Conservation (phyloP, 139 green algal genomes). For the Limnomonas spitsbergensis region DNA sequence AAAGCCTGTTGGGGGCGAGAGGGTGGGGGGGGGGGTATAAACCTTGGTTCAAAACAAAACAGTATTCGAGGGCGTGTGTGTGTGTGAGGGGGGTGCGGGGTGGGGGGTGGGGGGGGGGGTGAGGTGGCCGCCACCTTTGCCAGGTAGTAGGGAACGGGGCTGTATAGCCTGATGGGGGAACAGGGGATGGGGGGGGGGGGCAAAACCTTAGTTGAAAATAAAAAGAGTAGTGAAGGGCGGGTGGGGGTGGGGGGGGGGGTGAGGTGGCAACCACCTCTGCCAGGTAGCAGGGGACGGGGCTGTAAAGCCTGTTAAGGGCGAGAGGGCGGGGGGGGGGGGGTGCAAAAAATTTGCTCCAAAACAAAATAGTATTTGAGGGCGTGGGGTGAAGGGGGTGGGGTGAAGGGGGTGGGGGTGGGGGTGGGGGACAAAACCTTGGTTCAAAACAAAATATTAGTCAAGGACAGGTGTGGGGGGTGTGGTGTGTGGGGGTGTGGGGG, state of each 20-base stretch:
- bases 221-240: too few species aligned
- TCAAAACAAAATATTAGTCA: too few species aligned
- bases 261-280: conserved; percentile 44
- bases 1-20: conserved; percentile 1
- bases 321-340: background rate
- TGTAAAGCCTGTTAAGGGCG: conserved; percentile 6
- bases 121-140: conserved; percentile 44
- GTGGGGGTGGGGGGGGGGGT: too few species aligned
- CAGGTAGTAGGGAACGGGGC: conserved; percentile 40
- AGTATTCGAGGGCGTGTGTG: too few species aligned
- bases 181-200: too few species aligned
- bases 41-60: background rate
- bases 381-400: conserved; percentile 52
- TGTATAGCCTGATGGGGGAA: conserved; percentile 15
- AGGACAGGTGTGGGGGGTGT: too few species aligned
- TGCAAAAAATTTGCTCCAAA: background rate
- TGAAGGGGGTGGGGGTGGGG: too few species aligned
- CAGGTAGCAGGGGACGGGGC: conserved; percentile 40
- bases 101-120: conserved; percentile 49
- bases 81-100: too few species aligned
- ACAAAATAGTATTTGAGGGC: too few species aligned
- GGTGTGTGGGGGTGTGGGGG: too few species aligned
- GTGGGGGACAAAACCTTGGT: too few species aligned
- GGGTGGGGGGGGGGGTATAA: background rate
- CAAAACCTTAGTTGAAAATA: too few species aligned